Evolutionary conservation across 2,329 filamentous ascomycete species (phyloP).

Genomic region (Epichloe gansuensis): DNA sequence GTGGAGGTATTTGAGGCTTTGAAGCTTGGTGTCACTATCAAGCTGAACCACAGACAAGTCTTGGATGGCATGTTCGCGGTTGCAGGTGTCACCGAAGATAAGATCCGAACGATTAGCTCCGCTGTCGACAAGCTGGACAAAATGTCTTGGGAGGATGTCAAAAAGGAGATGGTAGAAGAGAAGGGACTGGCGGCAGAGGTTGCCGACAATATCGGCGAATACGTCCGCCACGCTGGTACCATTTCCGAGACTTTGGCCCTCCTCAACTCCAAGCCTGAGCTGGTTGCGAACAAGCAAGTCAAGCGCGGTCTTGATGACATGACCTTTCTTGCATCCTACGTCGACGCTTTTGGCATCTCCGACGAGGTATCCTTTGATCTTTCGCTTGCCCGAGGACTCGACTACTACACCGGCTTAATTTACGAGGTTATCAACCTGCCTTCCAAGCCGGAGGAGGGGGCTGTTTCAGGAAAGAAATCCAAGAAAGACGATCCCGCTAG

Average conservation of each 20-base stretch:
- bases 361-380: conserved; percentile 78
- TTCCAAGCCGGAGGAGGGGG: too few relatives aligned
- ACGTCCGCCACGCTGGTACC: conserved; percentile 64
- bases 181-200: conserved; percentile 67
- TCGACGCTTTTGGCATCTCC: conserved; percentile 62
- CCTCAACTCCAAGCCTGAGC: conserved; percentile 51
- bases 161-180: conserved; percentile 84
- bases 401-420: conserved; percentile 85
- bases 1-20: conserved; percentile 76
- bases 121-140: conserved; percentile 97
- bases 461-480: conserved; percentile 27
- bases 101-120: conserved; percentile 79
- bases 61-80: conserved; percentile 87
- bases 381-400: conserved; percentile 77
- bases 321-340: conserved; percentile 66
- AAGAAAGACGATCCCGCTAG: conserved; percentile 41
- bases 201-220: conserved; percentile 79
- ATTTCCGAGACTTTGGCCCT: conserved; percentile 55
- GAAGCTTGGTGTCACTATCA: conserved; percentile 67
- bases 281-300: conserved; percentile 60
- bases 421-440: conserved; percentile 61
- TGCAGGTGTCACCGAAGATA: conserved; percentile 74
- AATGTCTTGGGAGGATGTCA: conserved; percentile 76
- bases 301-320: conserved; percentile 73
- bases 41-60: conserved; percentile 90